Base-by-base conservation (phyloP, 192 early-diverging fungal species). In the Lobosporangium transversale region DNA sequence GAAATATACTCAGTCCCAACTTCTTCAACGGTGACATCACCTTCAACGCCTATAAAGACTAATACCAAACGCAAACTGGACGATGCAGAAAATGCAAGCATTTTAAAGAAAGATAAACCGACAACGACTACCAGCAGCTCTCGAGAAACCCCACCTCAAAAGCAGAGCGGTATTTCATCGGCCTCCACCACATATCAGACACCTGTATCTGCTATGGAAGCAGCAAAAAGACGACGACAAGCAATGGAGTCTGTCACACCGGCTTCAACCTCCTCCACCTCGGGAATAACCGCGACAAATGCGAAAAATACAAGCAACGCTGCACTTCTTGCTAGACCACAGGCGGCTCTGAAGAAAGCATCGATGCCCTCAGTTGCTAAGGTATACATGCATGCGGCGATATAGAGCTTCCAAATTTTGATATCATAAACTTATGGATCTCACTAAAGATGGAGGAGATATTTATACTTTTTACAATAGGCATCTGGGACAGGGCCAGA, bases 281-380 rank as follows among this genome's bases (percentile, higher is more conserved):
- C 33, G 14, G n/a, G n/a, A n/a, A n/a, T n/a, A n/a, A n/a, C n/a
- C n/a, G 44, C 43, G 3, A 11, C 12, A 62, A 31, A 4, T 36
- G 15, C 21, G 9, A 42, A 24, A 0, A 33, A 37, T 10, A 17
- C 37, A 14, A n/a, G 36, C n/a, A n/a, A 23, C 11, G 52, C 66
- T 33, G 60, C 65, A 1, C 49, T 74, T 9, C 23, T 74, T 44
- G 45, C 53, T 11, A 45, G 69, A 26, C 70, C 70, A 11, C 35
- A 73, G 3, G 50, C 37, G 4, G 27, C 44, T 15, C 12, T 20
- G 21, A 36, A 36, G 32, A 17, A 23, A 21, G 32, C 60, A 31
- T 33, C n/a, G n/a, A 7, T 17, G 2, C 45, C 56, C 0, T n/a
- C 36, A 15, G 10, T 40, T 23, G 30, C 32, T 23, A 43, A 58